These are phyloP conservation scores for Verticillium longisporum DNA, from an alignment of 2,329 filamentous ascomycete species.

Conservation along the genomic window DNA sequence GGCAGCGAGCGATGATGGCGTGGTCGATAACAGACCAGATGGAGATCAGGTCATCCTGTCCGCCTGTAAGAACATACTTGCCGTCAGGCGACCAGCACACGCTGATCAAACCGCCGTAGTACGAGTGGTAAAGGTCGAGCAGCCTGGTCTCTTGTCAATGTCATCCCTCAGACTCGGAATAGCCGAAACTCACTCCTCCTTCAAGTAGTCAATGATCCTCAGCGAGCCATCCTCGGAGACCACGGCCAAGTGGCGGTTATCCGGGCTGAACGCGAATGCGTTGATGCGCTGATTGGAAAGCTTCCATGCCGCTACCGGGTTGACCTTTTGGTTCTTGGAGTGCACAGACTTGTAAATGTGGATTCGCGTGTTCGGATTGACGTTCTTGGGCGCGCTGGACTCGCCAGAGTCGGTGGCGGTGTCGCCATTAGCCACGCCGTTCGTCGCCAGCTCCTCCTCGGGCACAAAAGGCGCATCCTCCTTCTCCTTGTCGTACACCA, in stretches of 20 bases:
- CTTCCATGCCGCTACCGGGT: constrained; percentile 90
- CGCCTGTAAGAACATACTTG: constrained; percentile 90
- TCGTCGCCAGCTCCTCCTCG: constrained; percentile 49
- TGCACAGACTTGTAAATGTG: constrained; percentile 85
- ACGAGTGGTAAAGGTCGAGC: constrained; percentile 80
- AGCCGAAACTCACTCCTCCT: constrained; percentile 62
- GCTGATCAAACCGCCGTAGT: constrained; percentile 88
- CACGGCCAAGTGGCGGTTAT: constrained; percentile 78
- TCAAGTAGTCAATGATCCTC: constrained; percentile 83
- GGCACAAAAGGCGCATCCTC: constrained; percentile 75
- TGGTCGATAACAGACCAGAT: constrained; percentile 89
- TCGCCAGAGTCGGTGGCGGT: constrained; percentile 22
- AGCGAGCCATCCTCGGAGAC: constrained; percentile 89
- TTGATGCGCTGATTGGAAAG: constrained; percentile 87
- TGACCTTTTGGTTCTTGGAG: constrained; percentile 87
- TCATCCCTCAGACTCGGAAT: not conserved
- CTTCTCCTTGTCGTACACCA: constrained; percentile 97
- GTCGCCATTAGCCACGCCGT: constrained; percentile 20
- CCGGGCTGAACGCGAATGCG: constrained; percentile 85
- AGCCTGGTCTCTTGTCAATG: constrained; percentile 43
- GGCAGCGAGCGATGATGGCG: constrained; percentile 81
- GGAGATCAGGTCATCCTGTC: constrained; percentile 91
- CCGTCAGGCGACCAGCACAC: constrained; percentile 98
- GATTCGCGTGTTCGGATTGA: constrained; percentile 39
- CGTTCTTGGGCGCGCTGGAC: not conserved